phyloP scores from a whole-genome alignment of 768 basidiomycete species.

The Leccinum truebloodii region DNA sequence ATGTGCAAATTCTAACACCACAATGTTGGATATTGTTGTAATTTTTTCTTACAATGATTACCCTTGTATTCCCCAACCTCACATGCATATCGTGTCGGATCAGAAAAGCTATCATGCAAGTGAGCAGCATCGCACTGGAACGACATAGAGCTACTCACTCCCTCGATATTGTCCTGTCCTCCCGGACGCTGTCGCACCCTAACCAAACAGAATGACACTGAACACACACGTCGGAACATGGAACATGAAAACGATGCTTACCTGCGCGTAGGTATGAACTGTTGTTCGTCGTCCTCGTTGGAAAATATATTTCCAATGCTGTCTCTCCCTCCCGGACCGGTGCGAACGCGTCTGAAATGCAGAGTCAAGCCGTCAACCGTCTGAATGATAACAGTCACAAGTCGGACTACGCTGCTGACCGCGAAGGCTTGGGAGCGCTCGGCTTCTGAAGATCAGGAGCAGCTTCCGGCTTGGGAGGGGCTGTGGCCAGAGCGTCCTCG shows the following conservation, averaged over 20 bases:
- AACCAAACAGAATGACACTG: background rate
- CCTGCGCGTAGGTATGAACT: constrained; percentile 74
- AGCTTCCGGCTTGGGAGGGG: constrained; percentile 53
- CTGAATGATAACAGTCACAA: background rate
- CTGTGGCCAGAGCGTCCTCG: constrained; percentile 60
- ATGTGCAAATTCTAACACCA: background rate
- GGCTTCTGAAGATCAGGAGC: constrained; percentile 4
- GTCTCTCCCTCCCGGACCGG: constrained; percentile 31
- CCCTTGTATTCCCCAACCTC: constrained; percentile 1
- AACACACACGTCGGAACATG: background rate
- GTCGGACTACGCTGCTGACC: constrained; percentile 41
- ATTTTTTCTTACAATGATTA: background rate
- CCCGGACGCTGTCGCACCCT: constrained; percentile 73
- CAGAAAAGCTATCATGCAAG: constrained; percentile 30
- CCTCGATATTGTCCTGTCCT: constrained; percentile 59
- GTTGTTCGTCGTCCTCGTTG: constrained; percentile 38
- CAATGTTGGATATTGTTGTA: background rate
- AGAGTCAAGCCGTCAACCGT: constrained; percentile 6
- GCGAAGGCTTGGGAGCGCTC: constrained; percentile 44
- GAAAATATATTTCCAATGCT: constrained; percentile 46
- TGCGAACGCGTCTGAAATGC: constrained; percentile 35
- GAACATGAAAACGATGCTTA: constrained; percentile 26
- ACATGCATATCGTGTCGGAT: background rate
- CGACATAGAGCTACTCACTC: constrained; percentile 30
- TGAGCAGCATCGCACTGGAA: constrained; percentile 1